These are phyloP conservation scores for Mycena albidolilacea DNA, from an alignment of 768 basidiomycete genomes.

Conservation along the genomic window DNA sequence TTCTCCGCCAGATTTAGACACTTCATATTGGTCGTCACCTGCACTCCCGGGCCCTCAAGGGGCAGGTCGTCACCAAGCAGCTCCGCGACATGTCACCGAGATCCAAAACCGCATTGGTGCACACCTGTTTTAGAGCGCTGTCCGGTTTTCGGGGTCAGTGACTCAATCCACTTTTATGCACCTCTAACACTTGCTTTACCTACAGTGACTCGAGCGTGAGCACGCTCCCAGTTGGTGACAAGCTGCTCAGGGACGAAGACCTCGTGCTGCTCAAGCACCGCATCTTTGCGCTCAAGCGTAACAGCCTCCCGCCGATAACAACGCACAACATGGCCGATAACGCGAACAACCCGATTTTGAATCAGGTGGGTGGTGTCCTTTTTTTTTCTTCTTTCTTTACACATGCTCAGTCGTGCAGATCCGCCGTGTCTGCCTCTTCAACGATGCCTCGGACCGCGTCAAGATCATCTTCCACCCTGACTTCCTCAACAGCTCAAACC, in stretches of 20 bases:
- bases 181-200: no score
- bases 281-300: constrained; percentile 96
- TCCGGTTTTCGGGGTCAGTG: constrained; percentile 77
- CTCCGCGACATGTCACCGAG: constrained; percentile 94
- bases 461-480: constrained; percentile 99
- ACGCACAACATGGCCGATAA: constrained; percentile 99
- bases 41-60: constrained; percentile 94
- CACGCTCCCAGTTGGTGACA: constrained; percentile 74
- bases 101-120: constrained; percentile 95
- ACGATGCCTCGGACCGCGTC: constrained; percentile 88
- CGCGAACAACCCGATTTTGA: constrained; percentile 91
- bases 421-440: constrained; percentile 94
- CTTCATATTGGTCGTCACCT: no score
- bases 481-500: constrained; percentile 98
- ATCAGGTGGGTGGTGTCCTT: constrained; percentile 60
- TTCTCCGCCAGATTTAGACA: no score
- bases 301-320: constrained; percentile 94
- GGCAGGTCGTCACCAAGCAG: constrained; percentile 97
- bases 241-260: constrained; percentile 91
- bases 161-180: neutral
- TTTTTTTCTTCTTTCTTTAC: neutral
- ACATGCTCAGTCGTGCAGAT: constrained; percentile 54
- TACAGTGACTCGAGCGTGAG: neutral
- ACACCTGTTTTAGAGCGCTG: constrained; percentile 94
- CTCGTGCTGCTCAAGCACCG: constrained; percentile 95